These are phyloP conservation scores for Mallotus nudiflorus DNA, from an alignment of 345 rosid species.

Conservation along the genomic window DNA sequence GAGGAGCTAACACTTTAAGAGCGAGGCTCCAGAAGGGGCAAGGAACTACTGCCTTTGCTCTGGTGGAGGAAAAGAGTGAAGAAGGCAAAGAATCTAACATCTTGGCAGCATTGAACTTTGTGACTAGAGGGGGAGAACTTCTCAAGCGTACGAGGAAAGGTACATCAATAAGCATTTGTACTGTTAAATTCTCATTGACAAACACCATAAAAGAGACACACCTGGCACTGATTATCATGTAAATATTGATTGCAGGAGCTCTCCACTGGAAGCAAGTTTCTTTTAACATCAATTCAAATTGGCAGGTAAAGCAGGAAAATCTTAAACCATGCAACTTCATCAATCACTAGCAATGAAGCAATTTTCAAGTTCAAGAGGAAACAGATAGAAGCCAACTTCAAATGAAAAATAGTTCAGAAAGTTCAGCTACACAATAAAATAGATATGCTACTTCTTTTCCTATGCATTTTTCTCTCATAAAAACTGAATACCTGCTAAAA, in stretches of 20 bases:
- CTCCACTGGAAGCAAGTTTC: constrained; percentile 94
- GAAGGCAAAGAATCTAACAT: constrained; percentile 46
- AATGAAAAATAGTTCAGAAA: neutral
- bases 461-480: neutral
- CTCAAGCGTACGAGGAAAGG: constrained; percentile 96
- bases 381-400: neutral
- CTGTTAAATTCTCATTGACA: neutral
- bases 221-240: constrained; percentile 7
- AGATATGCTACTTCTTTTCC: neutral
- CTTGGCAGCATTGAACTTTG: constrained; percentile 59
- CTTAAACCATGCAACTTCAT: neutral
- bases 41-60: constrained; percentile 40
- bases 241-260: constrained; percentile 57
- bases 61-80: constrained; percentile 51
- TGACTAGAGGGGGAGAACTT: constrained; percentile 79
- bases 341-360: neutral
- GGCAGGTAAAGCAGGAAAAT: constrained; percentile 54
- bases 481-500: neutral
- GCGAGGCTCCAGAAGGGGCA: constrained; percentile 69
- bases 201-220: neutral
- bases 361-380: neutral
- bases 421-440: neutral
- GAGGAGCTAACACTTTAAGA: constrained; percentile 73
- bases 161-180: constrained; percentile 16
- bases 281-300: constrained; percentile 67